Evolutionary conservation across 768 basidiomycete species (phyloP).

Genomic region (Boletus coccyginus): DNA sequence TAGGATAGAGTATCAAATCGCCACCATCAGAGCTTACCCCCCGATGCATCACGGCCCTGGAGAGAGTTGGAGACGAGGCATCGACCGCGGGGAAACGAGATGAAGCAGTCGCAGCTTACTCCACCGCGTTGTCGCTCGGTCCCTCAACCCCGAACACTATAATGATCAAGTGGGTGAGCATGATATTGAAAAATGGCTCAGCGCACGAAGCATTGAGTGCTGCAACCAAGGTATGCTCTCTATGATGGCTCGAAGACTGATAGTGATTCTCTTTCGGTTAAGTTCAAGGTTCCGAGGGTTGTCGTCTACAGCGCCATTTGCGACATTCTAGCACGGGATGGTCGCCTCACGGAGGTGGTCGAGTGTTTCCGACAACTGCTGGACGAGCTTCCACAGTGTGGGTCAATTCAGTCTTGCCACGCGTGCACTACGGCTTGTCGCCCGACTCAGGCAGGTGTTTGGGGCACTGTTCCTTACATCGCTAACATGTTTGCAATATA

Average conservation of each 20-base stretch:
- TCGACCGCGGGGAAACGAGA: not conserved
- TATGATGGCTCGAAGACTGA: too few species aligned
- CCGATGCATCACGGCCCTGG: not conserved
- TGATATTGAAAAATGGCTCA: not conserved
- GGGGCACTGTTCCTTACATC: not conserved
- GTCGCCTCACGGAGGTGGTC: not conserved
- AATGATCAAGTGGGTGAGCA: not conserved
- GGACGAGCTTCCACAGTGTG: not conserved
- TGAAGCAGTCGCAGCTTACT: not conserved
- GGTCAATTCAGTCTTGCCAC: not conserved
- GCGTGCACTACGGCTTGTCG: not conserved
- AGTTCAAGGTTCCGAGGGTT: constrained; percentile 4
- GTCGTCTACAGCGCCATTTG: not conserved
- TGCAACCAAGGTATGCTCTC: not conserved
- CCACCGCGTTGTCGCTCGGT: not conserved
- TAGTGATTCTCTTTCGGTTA: not conserved
- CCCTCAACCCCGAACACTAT: not conserved
- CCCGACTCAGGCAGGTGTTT: not conserved
- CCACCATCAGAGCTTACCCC: not conserved
- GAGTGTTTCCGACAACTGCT: not conserved
- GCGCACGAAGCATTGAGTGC: not conserved
- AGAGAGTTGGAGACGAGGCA: not conserved
- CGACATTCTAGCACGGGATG: not conserved
- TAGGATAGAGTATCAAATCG: not conserved
- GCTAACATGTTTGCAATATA: not conserved